phyloP scores from a whole-genome alignment of 805 yeast genomes.

The Kodamaea laetipori region DNA sequence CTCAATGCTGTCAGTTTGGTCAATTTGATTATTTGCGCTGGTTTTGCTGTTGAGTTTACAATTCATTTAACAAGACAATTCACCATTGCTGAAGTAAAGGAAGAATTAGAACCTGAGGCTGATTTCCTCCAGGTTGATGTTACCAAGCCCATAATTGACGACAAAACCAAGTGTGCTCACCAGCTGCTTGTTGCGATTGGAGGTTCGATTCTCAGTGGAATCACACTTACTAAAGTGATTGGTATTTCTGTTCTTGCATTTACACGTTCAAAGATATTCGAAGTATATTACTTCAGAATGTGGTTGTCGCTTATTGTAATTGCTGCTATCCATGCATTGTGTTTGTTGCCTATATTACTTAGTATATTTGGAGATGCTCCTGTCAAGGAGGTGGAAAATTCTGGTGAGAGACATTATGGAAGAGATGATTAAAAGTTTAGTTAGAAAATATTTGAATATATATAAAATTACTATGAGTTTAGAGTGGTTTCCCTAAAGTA shows the following conservation, averaged over 20 bases:
- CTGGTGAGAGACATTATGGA: background rate
- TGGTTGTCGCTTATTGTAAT: slow-evolving; percentile 79
- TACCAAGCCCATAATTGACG: slow-evolving; percentile 15
- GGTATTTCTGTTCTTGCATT: slow-evolving; percentile 88
- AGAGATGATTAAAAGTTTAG: slow-evolving; percentile 3
- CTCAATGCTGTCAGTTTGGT: slow-evolving; percentile 89
- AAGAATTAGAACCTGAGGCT: slow-evolving; percentile 2
- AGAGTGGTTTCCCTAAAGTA: too few relatives aligned
- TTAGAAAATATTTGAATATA: too few relatives aligned
- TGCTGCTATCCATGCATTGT: slow-evolving; percentile 77
- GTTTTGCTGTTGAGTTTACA: slow-evolving; percentile 92
- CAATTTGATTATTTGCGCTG: slow-evolving; percentile 87
- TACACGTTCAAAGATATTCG: slow-evolving; percentile 84
- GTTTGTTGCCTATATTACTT: slow-evolving; percentile 75
- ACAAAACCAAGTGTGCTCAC: slow-evolving; percentile 36
- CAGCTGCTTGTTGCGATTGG: slow-evolving; percentile 80
- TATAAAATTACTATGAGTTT: too few relatives aligned
- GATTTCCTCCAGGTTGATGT: slow-evolving; percentile 9
- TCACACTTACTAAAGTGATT: slow-evolving; percentile 82
- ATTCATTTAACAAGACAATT: slow-evolving; percentile 83
- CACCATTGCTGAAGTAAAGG: slow-evolving; percentile 32
- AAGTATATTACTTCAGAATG: slow-evolving; percentile 91
- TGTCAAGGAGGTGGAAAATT: background rate
- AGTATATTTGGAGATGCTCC: slow-evolving; percentile 6
- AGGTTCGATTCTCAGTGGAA: slow-evolving; percentile 87